phyloP scores from a whole-genome alignment of 208 protist genomes.

The Herpetomonas muscarum region DNA sequence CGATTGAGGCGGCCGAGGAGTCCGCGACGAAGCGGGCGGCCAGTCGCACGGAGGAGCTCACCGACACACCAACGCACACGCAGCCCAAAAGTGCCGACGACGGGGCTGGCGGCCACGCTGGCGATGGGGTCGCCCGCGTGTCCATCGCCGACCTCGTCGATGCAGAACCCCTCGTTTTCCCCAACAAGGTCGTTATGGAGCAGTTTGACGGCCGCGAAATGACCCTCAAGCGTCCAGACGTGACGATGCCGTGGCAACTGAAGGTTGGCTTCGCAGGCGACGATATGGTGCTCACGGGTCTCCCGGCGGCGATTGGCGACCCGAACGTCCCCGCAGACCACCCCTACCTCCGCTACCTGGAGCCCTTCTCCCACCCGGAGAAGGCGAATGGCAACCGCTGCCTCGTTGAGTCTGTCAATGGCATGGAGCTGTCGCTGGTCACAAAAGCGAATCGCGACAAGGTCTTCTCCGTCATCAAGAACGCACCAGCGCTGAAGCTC shows the following conservation, averaged over 20 bases:
- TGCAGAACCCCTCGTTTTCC: conserved; percentile 16
- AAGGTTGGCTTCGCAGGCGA: conserved; percentile 36
- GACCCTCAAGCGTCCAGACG: conserved; percentile 23
- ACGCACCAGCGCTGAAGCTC: neutral
- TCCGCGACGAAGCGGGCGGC: neutral
- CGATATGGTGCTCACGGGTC: conserved; percentile 38
- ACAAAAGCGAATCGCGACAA: neutral
- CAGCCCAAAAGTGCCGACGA: neutral
- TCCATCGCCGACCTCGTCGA: conserved; percentile 6
- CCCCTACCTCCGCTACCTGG: neutral
- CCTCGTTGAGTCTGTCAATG: neutral
- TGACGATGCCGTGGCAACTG: conserved; percentile 38
- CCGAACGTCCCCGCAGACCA: neutral
- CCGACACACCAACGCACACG: too few relatives aligned
- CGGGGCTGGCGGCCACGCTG: neutral
- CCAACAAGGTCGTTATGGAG: conserved; percentile 20
- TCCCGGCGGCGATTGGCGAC: neutral
- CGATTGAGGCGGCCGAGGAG: conserved; percentile 12
- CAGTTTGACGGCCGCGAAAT: conserved; percentile 31
- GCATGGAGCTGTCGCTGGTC: neutral
- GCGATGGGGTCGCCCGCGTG: neutral
- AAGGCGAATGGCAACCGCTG: neutral
- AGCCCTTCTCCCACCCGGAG: neutral
- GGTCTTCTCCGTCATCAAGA: neutral
- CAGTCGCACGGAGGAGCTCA: neutral